Base-by-base conservation (phyloP, 768 basidiomycete genomes). In the Russula lepida region DNA sequence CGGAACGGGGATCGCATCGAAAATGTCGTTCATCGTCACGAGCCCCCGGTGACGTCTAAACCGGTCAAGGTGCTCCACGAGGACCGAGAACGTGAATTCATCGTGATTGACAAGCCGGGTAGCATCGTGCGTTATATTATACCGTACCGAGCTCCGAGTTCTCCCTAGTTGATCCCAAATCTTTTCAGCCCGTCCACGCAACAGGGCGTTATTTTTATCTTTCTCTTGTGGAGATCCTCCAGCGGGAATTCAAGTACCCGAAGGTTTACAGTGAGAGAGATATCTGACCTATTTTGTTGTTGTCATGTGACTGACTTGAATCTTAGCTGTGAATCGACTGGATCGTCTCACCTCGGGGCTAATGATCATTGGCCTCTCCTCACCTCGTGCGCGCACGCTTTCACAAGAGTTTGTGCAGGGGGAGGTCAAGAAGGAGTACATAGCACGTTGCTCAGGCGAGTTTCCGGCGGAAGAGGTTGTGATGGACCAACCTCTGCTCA, bases 21-120 rank as follows among this genome's bases (percentile, higher is more conserved):
- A 92, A 97, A 98, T 68, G 81, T 95, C 15, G 92, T 95, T 15
- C 92, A 95, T 72, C 80, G 93, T n/a, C 97, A 99, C 70, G 97
- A 99, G 73, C 97, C 97, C 6, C 93, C 97, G 3, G 87, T 99
- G 4, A 86, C 93, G 1, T 84, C 87, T 2, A 88, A 79, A 4
- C 89, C 90, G 1, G 84, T 98, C 56, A 82, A 85, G 64, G 79
- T 98, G 39, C 73, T 98, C 4, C 78, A 85, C 54, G 84, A 86
- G 59, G 92, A 98, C 70, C 77, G 77, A 15, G 84, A 90, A 65
- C 83, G 86, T 25, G 81, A 87, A 64, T 93, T 95, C 63, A 83
- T 98, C 37, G 89, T 98, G 15, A 88, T 99, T 30, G 88, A 98
- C 69, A 99, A 99, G 77, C 95, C 95, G 3, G 95, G 95, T 35